Percentiles rank a stretch among this genome's conserved stretches.
Evolutionary conservation across 2,329 filamentous ascomycete genomes (phyloP).

Genomic region (Pleurostoma richardsiae): DNA sequence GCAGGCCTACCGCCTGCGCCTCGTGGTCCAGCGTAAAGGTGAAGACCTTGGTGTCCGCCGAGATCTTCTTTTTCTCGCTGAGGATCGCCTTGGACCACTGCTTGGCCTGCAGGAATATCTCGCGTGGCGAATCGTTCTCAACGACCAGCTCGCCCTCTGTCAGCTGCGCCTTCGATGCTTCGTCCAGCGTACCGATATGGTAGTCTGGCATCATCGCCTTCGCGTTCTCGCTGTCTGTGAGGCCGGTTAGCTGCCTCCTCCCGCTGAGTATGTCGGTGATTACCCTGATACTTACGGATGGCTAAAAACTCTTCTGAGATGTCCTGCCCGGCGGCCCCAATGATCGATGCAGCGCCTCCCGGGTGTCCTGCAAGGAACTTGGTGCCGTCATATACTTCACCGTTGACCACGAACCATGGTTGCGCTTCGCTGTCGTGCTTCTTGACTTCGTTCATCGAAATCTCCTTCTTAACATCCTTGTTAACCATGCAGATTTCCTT

Average conservation of each 20-base stretch:
- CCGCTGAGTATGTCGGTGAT: background rate
- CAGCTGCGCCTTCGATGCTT: constrained; percentile 50
- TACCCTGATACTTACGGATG: constrained; percentile 62
- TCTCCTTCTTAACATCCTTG: constrained; percentile 54
- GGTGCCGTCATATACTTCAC: constrained; percentile 85
- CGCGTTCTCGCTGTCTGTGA: constrained; percentile 81
- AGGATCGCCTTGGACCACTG: constrained; percentile 71
- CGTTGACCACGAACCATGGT: constrained; percentile 86
- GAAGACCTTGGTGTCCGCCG: constrained; percentile 76
- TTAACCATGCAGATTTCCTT: constrained; percentile 76
- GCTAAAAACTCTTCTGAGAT: constrained; percentile 84
- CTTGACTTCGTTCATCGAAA: constrained; percentile 68
- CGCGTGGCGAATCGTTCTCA: constrained; percentile 37
- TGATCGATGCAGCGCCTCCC: constrained; percentile 80
- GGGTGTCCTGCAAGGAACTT: constrained; percentile 77
- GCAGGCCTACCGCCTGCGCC: constrained; percentile 67
- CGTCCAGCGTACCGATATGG: constrained; percentile 74
- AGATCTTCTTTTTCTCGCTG: constrained; percentile 62
- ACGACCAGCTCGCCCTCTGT: constrained; percentile 29
- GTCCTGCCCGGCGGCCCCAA: constrained; percentile 76
- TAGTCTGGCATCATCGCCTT: constrained; percentile 85
- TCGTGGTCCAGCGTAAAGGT: constrained; percentile 71
- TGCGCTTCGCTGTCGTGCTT: constrained; percentile 58
- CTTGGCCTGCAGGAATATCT: constrained; percentile 66
- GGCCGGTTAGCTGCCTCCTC: constrained; percentile 16